A percentile compares a stretch with the other conserved stretches of the same genome.
Conservation (phyloP, 1,284 basidiomycete species). For the Heliocybe sulcata region DNA sequence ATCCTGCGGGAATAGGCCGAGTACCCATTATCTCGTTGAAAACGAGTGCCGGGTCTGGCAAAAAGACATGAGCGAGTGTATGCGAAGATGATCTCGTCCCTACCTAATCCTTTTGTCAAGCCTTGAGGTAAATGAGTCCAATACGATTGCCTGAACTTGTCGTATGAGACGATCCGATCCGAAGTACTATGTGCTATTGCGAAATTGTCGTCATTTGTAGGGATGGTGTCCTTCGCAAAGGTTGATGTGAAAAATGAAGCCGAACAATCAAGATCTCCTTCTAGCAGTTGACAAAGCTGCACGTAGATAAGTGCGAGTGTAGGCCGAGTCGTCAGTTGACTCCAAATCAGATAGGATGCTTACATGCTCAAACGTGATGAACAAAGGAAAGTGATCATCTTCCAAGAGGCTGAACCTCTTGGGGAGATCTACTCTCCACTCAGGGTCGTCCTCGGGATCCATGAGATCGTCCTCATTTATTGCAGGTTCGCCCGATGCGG, state of each 20-base stretch:
- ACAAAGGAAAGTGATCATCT: slow-evolving; percentile 64
- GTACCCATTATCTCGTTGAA: slow-evolving; percentile 65
- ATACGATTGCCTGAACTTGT: slow-evolving; percentile 44
- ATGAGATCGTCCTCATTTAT: slow-evolving; percentile 23
- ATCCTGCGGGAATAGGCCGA: slow-evolving; percentile 5
- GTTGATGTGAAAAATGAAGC: not conserved
- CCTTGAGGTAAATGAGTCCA: slow-evolving; percentile 58
- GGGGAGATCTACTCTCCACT: slow-evolving; percentile 42
- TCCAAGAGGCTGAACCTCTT: slow-evolving; percentile 46
- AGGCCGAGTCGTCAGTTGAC: not conserved
- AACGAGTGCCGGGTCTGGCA: slow-evolving; percentile 50
- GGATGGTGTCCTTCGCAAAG: not conserved
- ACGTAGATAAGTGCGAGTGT: slow-evolving; percentile 5
- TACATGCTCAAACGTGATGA: slow-evolving; percentile 60
- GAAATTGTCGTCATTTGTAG: no score
- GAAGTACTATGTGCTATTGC: no score
- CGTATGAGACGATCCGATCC: slow-evolving; percentile 35
- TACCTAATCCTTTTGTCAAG: slow-evolving; percentile 50
- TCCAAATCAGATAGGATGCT: slow-evolving; percentile 7
- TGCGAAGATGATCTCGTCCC: slow-evolving; percentile 2
- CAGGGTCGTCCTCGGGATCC: slow-evolving; percentile 40
- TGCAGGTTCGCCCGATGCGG: slow-evolving; percentile 11
- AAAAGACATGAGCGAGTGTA: not conserved
- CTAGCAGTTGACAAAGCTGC: slow-evolving; percentile 36
- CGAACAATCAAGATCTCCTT: slow-evolving; percentile 17